phyloP scores from a whole-genome alignment of 345 rosid genomes.

The Lepidium sativum region DNA sequence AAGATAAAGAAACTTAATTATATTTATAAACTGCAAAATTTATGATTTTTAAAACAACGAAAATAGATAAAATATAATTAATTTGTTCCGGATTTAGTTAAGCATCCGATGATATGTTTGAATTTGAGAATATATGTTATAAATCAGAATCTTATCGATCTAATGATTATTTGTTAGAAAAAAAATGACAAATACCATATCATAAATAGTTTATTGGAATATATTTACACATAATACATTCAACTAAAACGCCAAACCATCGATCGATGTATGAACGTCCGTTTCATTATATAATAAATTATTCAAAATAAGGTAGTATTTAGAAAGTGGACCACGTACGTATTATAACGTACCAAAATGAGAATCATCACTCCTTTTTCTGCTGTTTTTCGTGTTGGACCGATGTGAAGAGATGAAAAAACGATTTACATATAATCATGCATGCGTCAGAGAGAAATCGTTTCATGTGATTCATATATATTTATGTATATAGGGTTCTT shows the following conservation, averaged over 20 bases:
- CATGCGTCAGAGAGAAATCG: conserved; percentile 25
- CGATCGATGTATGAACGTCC: conserved; percentile 5
- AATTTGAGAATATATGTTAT: too few relatives aligned
- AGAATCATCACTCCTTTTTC: conserved; percentile 17
- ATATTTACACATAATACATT: background rate
- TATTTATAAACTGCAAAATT: too few relatives aligned
- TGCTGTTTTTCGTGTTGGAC: conserved; percentile 26
- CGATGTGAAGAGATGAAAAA: conserved; percentile 12
- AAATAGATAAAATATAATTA: too few relatives aligned
- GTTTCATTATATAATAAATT: background rate
- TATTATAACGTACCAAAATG: conserved; percentile 23
- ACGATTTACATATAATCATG: conserved; percentile 13
- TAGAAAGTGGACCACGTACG: conserved; percentile 25
- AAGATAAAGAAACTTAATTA: too few relatives aligned
- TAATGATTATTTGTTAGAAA: too few relatives aligned
- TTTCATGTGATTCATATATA: conserved; percentile 18
- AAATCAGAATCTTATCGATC: too few relatives aligned
- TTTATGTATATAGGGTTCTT: background rate
- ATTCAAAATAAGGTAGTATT: conserved; percentile 1
- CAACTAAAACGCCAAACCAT: conserved; percentile 6
- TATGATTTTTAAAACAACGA: too few relatives aligned
- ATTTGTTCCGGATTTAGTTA: too few relatives aligned
- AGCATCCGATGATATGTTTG: too few relatives aligned
- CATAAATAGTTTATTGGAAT: background rate
- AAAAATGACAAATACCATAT: too few relatives aligned